Conservation (phyloP, 495 filamentous ascomycete species). For the Lasiosphaeria ovina region DNA sequence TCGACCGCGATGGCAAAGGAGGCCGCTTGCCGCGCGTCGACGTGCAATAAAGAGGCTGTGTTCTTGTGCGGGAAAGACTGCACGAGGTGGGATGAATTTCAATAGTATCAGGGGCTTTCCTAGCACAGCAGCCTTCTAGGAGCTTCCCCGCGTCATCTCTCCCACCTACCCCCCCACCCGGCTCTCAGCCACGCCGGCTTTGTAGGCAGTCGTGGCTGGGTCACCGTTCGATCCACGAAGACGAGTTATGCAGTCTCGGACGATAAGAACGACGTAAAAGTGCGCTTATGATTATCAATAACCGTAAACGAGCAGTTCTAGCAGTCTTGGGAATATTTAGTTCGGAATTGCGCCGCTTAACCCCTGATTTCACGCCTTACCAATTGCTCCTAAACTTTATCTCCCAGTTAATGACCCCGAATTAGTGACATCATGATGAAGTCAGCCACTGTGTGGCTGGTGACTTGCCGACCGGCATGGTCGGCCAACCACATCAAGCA, state of each 20-base stretch:
- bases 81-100: background rate
- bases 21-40: conserved; percentile 8
- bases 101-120: background rate
- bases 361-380: background rate
- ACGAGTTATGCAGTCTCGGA: background rate
- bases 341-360: background rate
- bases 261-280: background rate
- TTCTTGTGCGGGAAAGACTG: background rate
- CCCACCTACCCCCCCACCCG: background rate
- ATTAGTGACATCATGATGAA: background rate
- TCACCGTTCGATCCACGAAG: background rate
- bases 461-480: background rate
- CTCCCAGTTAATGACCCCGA: too few relatives aligned
- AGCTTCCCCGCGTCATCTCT: background rate
- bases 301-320: too few relatives aligned
- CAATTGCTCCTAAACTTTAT: too few relatives aligned
- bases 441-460: background rate
- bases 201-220: background rate
- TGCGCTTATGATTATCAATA: too few relatives aligned
- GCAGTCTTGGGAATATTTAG: too few relatives aligned
- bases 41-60: conserved; percentile 2
- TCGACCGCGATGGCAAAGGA: background rate
- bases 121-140: background rate
- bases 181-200: background rate
- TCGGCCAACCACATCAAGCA: background rate